Percentiles rank a stretch among this genome's conserved stretches.
phyloP scores from a whole-genome alignment of 768 basidiomycete genomes.

The Tylopilus subfusipes region DNA sequence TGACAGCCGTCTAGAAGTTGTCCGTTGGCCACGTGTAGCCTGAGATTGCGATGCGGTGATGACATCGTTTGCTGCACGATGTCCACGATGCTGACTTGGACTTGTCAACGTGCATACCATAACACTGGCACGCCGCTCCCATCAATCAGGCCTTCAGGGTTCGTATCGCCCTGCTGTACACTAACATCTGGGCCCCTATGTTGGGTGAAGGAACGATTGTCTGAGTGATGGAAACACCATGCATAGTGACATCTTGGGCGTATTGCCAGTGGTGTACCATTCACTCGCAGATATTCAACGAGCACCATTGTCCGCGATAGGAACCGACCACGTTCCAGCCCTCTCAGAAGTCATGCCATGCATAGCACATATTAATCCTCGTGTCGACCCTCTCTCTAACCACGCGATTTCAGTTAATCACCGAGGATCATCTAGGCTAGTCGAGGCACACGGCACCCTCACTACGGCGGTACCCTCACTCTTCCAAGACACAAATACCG shows the following conservation, averaged over 20 bases:
- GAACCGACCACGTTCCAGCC: conserved; percentile 16
- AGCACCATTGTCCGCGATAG: conserved; percentile 1
- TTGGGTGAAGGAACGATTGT: not conserved
- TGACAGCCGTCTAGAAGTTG: not conserved
- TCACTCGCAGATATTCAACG: not conserved
- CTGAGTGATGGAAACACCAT: not conserved
- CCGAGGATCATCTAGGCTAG: conserved; percentile 18
- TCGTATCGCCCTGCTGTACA: not conserved
- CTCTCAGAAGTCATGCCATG: not conserved
- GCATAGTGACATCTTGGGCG: not conserved
- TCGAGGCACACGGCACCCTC: conserved; percentile 9
- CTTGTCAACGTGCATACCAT: conserved; percentile 9
- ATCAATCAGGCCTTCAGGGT: not conserved
- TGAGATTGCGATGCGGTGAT: not conserved
- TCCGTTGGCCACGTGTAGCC: not conserved
- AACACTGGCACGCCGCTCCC: not conserved
- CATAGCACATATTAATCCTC: conserved; percentile 10
- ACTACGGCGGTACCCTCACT: not conserved
- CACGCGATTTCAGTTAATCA: conserved; percentile 17
- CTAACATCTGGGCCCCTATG: not conserved
- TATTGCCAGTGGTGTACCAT: not conserved
- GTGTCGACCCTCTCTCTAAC: conserved; percentile 8
- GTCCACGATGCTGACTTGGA: conserved; percentile 3
- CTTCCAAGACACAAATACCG: conserved; percentile 16
- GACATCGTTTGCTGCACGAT: not conserved